phyloP scores from a whole-genome alignment of 192 early-diverging fungal genomes.

The Podila verticillata region DNA sequence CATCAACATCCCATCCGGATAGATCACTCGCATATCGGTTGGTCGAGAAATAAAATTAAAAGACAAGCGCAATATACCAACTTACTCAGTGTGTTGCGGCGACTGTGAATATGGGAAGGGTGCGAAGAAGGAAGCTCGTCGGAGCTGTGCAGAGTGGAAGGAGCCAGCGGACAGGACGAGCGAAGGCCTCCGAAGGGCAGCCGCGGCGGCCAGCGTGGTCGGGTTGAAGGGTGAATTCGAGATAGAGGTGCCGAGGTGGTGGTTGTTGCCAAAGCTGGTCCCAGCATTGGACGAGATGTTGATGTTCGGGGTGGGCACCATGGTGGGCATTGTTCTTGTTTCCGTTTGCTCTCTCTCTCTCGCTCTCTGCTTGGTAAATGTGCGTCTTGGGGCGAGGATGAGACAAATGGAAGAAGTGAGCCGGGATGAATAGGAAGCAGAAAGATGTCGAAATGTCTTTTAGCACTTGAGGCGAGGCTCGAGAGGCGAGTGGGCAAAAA shows the following conservation, averaged over 20 bases:
- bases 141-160: conserved; percentile 48
- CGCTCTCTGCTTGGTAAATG: background rate
- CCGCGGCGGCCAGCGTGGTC: conserved; percentile 33
- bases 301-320: conserved; percentile 48
- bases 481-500: background rate
- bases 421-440: too few species aligned
- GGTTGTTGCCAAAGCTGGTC: background rate
- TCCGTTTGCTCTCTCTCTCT: background rate
- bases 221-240: conserved; percentile 35
- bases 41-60: too few species aligned
- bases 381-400: background rate
- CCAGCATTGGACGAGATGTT: conserved; percentile 18
- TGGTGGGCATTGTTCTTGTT: conserved; percentile 27
- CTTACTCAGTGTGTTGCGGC: conserved; percentile 42
- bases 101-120: conserved; percentile 49
- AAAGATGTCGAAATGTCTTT: too few species aligned
- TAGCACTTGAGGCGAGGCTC: too few species aligned
- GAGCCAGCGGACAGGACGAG: conserved; percentile 42
- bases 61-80: background rate
- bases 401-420: background rate
- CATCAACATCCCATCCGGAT: background rate
- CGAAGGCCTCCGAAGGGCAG: conserved; percentile 34
- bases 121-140: conserved; percentile 44
- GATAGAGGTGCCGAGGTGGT: conserved; percentile 14
- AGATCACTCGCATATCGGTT: too few species aligned